Evolutionary conservation across 192 early-diverging fungal genomes (phyloP).

Genomic region (Coemansia sp.): DNA sequence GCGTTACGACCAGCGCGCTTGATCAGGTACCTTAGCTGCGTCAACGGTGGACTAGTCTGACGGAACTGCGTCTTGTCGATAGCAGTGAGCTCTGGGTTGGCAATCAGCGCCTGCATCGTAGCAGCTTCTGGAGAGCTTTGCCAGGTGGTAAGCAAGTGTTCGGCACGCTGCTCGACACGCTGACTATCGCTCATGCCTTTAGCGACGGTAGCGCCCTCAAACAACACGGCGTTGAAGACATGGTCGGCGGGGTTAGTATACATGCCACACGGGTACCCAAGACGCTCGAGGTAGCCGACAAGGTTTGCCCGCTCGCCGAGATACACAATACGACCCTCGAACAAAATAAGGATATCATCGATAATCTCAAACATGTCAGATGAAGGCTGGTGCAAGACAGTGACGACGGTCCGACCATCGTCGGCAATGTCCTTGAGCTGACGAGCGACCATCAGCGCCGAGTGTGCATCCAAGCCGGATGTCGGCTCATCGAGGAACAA

Average conservation of each 20-base stretch:
- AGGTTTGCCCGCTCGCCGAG: constrained; percentile 56
- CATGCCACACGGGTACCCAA: constrained; percentile 57
- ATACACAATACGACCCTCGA: constrained; percentile 72
- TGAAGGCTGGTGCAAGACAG: constrained; percentile 60
- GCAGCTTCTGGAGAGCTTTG: constrained; percentile 26
- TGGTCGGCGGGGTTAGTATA: constrained; percentile 63
- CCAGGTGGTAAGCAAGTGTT: constrained; percentile 47
- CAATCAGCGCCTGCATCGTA: constrained; percentile 18
- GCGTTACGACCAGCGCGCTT: constrained; percentile 49
- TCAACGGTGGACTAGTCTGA: constrained; percentile 20
- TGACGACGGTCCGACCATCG: constrained; percentile 47
- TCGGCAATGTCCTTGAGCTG: constrained; percentile 52
- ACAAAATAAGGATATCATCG: constrained; percentile 69
- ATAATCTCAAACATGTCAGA: constrained; percentile 65
- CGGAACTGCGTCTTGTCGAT: constrained; percentile 29
- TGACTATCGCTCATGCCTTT: constrained; percentile 5
- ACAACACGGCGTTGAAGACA: constrained; percentile 61
- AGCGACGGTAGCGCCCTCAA: constrained; percentile 15
- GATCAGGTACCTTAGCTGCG: constrained; percentile 54
- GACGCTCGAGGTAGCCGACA: constrained; percentile 52
- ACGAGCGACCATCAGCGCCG: constrained; percentile 56
- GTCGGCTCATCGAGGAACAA: constrained; percentile 76
- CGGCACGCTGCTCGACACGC: constrained; percentile 19
- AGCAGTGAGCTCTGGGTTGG: constrained; percentile 28
- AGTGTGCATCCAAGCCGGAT: constrained; percentile 66